Conservation (phyloP, 768 basidiomycete genomes). For the Dictyophora rubrovolvata region DNA sequence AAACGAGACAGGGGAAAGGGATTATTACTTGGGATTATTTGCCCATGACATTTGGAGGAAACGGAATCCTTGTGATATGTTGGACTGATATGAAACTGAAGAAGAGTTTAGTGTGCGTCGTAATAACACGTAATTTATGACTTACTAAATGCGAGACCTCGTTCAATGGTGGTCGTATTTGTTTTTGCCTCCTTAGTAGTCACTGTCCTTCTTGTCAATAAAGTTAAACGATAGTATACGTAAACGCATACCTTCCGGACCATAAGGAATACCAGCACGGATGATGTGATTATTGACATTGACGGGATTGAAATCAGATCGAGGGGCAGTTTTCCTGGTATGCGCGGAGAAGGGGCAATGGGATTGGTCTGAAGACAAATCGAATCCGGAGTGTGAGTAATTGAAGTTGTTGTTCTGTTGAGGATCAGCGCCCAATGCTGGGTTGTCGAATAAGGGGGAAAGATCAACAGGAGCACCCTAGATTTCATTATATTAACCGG, state of each 20-base stretch:
- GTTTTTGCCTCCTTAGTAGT: conserved; percentile 26
- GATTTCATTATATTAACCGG: neutral
- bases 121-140: neutral
- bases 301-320: conserved; percentile 13
- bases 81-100: conserved; percentile 21
- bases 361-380: conserved; percentile 9
- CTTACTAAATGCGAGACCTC: conserved; percentile 37
- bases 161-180: conserved; percentile 30
- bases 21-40: neutral
- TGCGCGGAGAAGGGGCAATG: conserved; percentile 39
- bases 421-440: conserved; percentile 18
- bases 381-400: conserved; percentile 18
- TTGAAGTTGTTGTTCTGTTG: conserved; percentile 22
- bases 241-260: conserved; percentile 28
- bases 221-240: neutral
- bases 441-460: conserved; percentile 18
- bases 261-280: conserved; percentile 42
- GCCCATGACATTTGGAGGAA: conserved; percentile 20
- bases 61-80: conserved; percentile 21
- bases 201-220: conserved; percentile 12
- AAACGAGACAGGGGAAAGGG: too few species aligned
- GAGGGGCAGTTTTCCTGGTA: conserved; percentile 36
- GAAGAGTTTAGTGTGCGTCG: neutral
- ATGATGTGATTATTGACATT: conserved; percentile 27
- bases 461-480: conserved; percentile 23